Evolutionary conservation across 306 rosid genomes (phyloP).

Genomic region (Cicer cuneatum): DNA sequence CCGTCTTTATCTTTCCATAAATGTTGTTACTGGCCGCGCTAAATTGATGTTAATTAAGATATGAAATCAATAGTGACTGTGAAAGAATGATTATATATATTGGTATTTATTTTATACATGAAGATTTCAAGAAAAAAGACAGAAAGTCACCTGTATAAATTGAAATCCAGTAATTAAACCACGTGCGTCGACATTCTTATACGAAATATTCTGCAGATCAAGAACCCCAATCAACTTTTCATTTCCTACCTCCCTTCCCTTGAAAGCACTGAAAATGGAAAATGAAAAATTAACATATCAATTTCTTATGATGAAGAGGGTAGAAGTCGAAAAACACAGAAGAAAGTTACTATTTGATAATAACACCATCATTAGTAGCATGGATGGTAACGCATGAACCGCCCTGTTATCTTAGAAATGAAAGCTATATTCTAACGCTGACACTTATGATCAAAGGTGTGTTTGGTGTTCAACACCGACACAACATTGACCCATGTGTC

Average conservation of each 20-base stretch:
- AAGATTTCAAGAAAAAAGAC: conserved; percentile 2
- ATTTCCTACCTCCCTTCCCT: conserved; percentile 80
- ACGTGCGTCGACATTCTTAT: conserved; percentile 78
- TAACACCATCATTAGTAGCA: not conserved
- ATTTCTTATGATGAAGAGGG: not conserved
- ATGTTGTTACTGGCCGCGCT: too few species aligned
- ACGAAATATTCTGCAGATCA: conserved; percentile 69
- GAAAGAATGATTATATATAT: not conserved
- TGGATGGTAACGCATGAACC: conserved; percentile 1
- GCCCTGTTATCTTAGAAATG: not conserved
- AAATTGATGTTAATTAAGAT: conserved; percentile 1
- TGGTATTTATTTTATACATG: conserved; percentile 7
- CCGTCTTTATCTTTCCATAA: too few species aligned
- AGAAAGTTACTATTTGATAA: conserved; percentile 13
- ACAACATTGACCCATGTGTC: too few species aligned
- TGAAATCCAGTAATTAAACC: conserved; percentile 88
- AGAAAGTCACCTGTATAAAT: conserved; percentile 72
- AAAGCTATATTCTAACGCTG: not conserved
- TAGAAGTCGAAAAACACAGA: conserved; percentile 9
- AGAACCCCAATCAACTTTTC: conserved; percentile 80
- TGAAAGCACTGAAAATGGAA: conserved; percentile 59
- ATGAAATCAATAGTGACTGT: not conserved
- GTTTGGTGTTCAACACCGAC: too few species aligned
- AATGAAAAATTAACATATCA: not conserved
- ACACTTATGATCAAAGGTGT: too few species aligned